Evolutionary conservation across 2,329 filamentous ascomycete genomes (phyloP).

Genomic region (Ceratocystis variospora): DNA sequence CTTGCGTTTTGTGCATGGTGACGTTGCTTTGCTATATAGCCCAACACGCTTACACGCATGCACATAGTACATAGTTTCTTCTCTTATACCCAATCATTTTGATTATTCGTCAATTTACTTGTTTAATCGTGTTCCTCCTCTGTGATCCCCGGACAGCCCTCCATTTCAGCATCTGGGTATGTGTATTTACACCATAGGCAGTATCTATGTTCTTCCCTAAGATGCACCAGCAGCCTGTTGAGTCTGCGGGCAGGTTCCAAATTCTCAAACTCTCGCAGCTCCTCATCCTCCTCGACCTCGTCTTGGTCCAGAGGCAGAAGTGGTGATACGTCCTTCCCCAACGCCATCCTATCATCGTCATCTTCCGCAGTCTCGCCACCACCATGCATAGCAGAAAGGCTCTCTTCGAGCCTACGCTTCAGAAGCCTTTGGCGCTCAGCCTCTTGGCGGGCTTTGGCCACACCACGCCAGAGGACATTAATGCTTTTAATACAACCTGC

Average conservation of each 20-base stretch:
- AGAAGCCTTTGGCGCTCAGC: conserved; percentile 53
- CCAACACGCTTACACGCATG: background rate
- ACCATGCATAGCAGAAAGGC: conserved; percentile 31
- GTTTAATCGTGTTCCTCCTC: conserved; percentile 63
- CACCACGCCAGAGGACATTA: conserved; percentile 65
- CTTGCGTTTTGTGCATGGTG: background rate
- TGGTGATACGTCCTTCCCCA: conserved; percentile 43
- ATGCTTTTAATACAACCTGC: conserved; percentile 29
- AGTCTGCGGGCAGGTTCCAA: conserved; percentile 54
- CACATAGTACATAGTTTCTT: conserved; percentile 1
- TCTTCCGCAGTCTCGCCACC: conserved; percentile 27
- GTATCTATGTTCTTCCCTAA: conserved; percentile 62
- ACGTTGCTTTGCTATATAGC: background rate
- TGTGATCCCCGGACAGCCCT: conserved; percentile 73
- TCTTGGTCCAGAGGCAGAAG: conserved; percentile 52
- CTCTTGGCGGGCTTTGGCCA: conserved; percentile 56
- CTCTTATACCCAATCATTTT: conserved; percentile 1
- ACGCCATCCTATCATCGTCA: conserved; percentile 54
- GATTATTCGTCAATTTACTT: background rate
- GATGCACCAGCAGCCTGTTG: conserved; percentile 48
- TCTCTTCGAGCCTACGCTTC: conserved; percentile 52
- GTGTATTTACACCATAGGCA: conserved; percentile 93
- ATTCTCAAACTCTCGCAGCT: conserved; percentile 66
- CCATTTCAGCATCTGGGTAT: conserved; percentile 62
- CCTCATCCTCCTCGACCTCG: conserved; percentile 63